Percentiles rank a stretch among this genome's conserved stretches.
Evolutionary conservation across 164 flowering plant genomes (phyloP).

Genomic region (Kingdonia uniflora): DNA sequence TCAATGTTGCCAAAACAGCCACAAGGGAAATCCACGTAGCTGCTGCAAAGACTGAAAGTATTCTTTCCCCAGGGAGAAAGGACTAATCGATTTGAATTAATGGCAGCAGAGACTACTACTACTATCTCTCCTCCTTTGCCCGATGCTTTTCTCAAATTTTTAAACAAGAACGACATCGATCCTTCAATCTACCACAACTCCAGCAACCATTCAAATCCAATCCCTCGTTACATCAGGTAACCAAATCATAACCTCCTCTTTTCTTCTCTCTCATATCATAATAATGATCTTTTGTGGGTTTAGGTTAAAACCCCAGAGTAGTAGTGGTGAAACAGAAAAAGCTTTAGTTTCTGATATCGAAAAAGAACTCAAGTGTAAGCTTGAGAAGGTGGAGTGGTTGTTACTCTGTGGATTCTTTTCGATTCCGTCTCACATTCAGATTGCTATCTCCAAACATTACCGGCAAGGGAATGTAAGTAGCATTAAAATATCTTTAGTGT

Average conservation of each 20-base stretch:
- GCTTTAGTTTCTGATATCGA: slow-evolving; percentile 43
- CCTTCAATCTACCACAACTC: background rate
- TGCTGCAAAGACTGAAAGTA: too few relatives aligned
- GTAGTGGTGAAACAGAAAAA: slow-evolving; percentile 25
- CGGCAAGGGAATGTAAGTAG: slow-evolving; percentile 69
- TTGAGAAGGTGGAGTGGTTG: slow-evolving; percentile 57
- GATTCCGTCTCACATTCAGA: slow-evolving; percentile 53
- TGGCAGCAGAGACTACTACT: too few relatives aligned
- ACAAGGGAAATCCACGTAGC: too few relatives aligned
- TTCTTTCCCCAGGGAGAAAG: too few relatives aligned
- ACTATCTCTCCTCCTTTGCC: background rate
- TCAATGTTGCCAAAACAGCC: too few relatives aligned
- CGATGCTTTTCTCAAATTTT: slow-evolving; percentile 4
- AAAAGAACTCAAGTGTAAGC: slow-evolving; percentile 48
- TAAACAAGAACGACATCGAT: slow-evolving; percentile 2
- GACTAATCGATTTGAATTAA: too few relatives aligned
- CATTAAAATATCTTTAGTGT: too few relatives aligned
- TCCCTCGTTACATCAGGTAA: slow-evolving; percentile 9
- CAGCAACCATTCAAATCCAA: background rate
- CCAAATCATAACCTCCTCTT: background rate
- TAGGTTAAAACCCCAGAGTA: slow-evolving; percentile 61
- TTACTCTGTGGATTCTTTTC: slow-evolving; percentile 58
- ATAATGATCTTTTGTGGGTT: background rate
- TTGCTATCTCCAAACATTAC: slow-evolving; percentile 59
- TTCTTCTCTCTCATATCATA: background rate